These are phyloP conservation scores for Phytophthora constricta DNA, from an alignment of 352 stramenopile species.

Conservation along the genomic window DNA sequence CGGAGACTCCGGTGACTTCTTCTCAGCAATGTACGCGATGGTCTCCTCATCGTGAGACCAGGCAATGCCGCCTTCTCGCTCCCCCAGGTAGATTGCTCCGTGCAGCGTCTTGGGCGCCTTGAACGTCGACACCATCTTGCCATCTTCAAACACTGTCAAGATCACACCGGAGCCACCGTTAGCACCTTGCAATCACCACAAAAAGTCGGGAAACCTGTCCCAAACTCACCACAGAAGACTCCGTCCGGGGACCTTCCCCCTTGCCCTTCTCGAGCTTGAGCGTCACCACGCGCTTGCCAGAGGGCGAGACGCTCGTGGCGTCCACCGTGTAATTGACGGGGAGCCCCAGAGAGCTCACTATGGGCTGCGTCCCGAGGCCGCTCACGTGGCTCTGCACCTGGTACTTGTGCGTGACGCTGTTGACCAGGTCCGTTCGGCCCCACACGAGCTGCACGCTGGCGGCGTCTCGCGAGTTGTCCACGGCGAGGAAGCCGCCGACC, in stretches of 20 bases:
- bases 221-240: constrained; percentile 47
- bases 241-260: constrained; percentile 41
- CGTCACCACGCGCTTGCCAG: constrained; percentile 53
- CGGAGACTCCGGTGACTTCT: constrained; percentile 50
- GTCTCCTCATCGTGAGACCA: constrained; percentile 80
- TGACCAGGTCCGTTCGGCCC: constrained; percentile 66
- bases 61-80: constrained; percentile 71
- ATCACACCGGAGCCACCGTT: constrained; percentile 1
- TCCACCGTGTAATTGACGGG: constrained; percentile 48
- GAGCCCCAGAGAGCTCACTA: constrained; percentile 43
- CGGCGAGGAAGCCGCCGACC: constrained; percentile 43
- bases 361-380: constrained; percentile 24
- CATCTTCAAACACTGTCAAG: constrained; percentile 49
- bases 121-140: constrained; percentile 53
- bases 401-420: constrained; percentile 61
- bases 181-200: too few species aligned
- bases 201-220: constrained; percentile 6
- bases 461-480: constrained; percentile 25
- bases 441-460: constrained; percentile 64
- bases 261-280: constrained; percentile 65
- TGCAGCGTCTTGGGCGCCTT: constrained; percentile 77
- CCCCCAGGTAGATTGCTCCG: constrained; percentile 70
- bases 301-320: constrained; percentile 65
- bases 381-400: constrained; percentile 60
- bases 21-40: constrained; percentile 83